Evolutionary conservation across 257 asterid genomes (phyloP), one percentile per base, ranked within the genome.

Genomic region (Coffea canephora): DNA sequence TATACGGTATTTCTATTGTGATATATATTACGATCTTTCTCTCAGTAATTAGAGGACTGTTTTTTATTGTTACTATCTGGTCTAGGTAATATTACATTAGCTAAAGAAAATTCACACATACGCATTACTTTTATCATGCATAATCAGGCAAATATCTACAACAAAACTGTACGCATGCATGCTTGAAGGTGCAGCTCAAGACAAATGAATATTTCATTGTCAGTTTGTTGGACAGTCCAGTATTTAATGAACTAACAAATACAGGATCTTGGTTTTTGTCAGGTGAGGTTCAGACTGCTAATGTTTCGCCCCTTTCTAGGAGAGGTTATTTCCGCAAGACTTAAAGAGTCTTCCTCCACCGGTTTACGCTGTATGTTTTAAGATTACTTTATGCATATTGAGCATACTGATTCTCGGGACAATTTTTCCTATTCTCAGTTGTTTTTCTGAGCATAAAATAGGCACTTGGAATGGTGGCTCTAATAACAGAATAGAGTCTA

Each of bases 231-330:
- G 45, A 45, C 46, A 39, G 1, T 55, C 18, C 55, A 43, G 52
- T 19, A 49, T 55, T 50, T 11, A 48, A 11, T 57, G 71, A 15
- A 62, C 69, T 81, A 34, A 77, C 67, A 55, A 69, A 45, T 46
- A 49, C 43, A 41, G 19, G 21, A 14, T 59, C 71, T 36, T 79
- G 55, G 19, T 71, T 85, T 43, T 85, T 75, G 85, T 80, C 92
- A 93, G 99, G 96, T 92, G 82, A 88, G 69, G 81, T 95, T 95
- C 87, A 91, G 96, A 79, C 67, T 95, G 86, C 87, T 93, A 54
- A 87, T 93, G 88, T 95, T 95, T 87, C 93, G 97, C 76, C 97
- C 97, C 46, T 95, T 83, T 83, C 92, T 82, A 70, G 99, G 99
- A 79, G 97, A 95, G 84, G 88, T 95, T 78, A 91, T 95, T 82